A percentile compares a stretch with the other conserved stretches of the same genome.
Evolutionary conservation across 345 rosid species (phyloP).

Genomic region (Streptanthus diversifolius): DNA sequence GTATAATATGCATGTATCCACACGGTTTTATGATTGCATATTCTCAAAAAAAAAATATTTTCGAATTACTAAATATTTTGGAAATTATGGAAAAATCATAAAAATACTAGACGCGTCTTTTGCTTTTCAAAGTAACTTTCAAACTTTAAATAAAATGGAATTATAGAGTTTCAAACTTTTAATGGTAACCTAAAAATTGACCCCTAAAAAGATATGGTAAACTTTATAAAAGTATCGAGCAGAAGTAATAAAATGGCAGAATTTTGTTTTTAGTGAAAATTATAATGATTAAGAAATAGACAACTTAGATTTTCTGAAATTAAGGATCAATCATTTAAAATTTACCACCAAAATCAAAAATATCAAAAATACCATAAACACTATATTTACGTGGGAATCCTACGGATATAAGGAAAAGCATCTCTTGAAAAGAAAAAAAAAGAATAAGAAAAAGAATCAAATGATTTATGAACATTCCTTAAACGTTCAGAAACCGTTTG

Average conservation of each 20-base stretch:
- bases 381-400: neutral
- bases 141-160: neutral
- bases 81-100: neutral
- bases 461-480: neutral
- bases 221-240: neutral
- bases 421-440: neutral
- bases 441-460: neutral
- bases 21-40: slow-evolving; percentile 15
- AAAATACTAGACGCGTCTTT: neutral
- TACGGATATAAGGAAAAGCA: neutral
- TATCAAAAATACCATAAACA: neutral
- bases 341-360: neutral
- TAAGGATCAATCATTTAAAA: too few species aligned
- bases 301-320: too few species aligned
- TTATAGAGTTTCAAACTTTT: neutral
- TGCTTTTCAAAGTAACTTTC: slow-evolving; percentile 1
- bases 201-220: neutral
- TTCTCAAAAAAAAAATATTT: neutral
- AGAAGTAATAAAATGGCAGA: neutral
- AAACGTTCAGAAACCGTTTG: too few species aligned
- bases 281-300: too few species aligned
- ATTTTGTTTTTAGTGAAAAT: neutral
- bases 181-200: neutral
- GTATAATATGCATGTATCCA: slow-evolving; percentile 6
- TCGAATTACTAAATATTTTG: neutral